Percentiles rank a stretch among this genome's conserved stretches.
Evolutionary conservation across 768 basidiomycete genomes (phyloP).

Genomic region (Rhodosporidiobolus sp.): DNA sequence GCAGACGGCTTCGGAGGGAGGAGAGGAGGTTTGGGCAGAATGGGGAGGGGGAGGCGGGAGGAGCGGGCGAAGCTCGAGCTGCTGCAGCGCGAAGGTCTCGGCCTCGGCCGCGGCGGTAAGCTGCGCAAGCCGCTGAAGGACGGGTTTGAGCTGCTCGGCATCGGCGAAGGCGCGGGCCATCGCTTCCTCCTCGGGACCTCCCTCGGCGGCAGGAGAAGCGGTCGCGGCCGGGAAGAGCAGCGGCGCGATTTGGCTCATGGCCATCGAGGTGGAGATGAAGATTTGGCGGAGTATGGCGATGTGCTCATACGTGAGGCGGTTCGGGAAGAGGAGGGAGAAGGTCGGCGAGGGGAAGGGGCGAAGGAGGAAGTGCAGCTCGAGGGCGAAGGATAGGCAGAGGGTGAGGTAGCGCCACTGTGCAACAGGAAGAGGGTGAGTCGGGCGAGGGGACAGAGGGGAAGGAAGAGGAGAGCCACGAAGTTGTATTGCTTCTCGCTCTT

Average conservation of each 20-base stretch:
- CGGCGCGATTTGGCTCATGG: slow-evolving; percentile 67
- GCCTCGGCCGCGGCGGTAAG: slow-evolving; percentile 5
- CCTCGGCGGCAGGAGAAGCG: not conserved
- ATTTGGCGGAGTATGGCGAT: slow-evolving; percentile 71
- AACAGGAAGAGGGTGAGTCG: slow-evolving; percentile 3
- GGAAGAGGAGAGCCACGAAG: slow-evolving; percentile 54
- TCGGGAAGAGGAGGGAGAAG: slow-evolving; percentile 56
- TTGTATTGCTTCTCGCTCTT: slow-evolving; percentile 62
- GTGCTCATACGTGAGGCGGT: slow-evolving; percentile 70
- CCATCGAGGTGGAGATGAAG: slow-evolving; percentile 70
- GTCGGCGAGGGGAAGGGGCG: slow-evolving; percentile 22
- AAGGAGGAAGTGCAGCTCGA: slow-evolving; percentile 35
- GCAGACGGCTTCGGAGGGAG: not conserved
- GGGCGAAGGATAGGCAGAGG: slow-evolving; percentile 48
- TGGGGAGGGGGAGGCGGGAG: not conserved
- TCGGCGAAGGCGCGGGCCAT: slow-evolving; percentile 8
- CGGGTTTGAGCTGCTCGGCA: slow-evolving; percentile 20
- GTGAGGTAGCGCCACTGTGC: slow-evolving; percentile 53
- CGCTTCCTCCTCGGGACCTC: not conserved
- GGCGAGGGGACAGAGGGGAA: slow-evolving; percentile 2
- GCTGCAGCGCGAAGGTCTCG: slow-evolving; percentile 15
- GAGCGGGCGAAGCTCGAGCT: slow-evolving; percentile 24
- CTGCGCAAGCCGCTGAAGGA: slow-evolving; percentile 9
- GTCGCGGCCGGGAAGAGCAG: slow-evolving; percentile 56
- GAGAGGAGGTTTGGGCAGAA: too few species aligned